These are phyloP conservation scores for Colletotrichum eremochloae DNA, from an alignment of 2,329 filamentous ascomycete genomes.

Conservation along the genomic window DNA sequence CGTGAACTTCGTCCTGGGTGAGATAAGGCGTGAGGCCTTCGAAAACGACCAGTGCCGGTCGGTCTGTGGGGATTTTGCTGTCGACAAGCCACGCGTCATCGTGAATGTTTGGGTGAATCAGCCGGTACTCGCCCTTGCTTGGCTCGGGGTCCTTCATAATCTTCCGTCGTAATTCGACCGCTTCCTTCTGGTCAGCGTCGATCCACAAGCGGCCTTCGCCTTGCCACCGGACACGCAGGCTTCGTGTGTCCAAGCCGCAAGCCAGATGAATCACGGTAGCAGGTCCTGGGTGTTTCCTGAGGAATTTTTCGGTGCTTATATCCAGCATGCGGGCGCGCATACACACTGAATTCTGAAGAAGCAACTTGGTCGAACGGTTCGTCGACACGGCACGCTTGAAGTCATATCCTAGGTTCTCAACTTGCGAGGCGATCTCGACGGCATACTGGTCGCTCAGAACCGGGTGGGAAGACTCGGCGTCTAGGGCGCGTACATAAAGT, in stretches of 20 bases:
- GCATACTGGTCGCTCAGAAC: slow-evolving; percentile 40
- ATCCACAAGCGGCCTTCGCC: slow-evolving; percentile 48
- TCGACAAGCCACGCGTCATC: slow-evolving; percentile 48
- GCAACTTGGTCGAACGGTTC: background rate
- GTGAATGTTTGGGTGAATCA: slow-evolving; percentile 46
- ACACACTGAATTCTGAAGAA: background rate
- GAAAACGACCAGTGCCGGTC: slow-evolving; percentile 50
- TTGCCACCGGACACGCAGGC: slow-evolving; percentile 43
- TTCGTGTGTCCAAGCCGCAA: slow-evolving; percentile 50
- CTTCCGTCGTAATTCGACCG: slow-evolving; percentile 49
- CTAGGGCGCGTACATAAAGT: slow-evolving; percentile 36
- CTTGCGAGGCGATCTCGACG: slow-evolving; percentile 24
- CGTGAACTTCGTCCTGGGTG: slow-evolving; percentile 43
- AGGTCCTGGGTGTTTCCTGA: slow-evolving; percentile 42
- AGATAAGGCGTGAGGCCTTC: slow-evolving; percentile 53
- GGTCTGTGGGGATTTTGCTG: slow-evolving; percentile 46
- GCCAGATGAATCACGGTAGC: slow-evolving; percentile 50
- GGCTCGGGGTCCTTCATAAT: slow-evolving; percentile 44
- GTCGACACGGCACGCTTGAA: slow-evolving; percentile 20
- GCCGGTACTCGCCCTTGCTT: slow-evolving; percentile 44
- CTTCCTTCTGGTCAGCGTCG: slow-evolving; percentile 53
- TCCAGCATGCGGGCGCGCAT: slow-evolving; percentile 43
- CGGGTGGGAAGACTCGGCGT: slow-evolving; percentile 36
- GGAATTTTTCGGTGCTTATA: slow-evolving; percentile 46
- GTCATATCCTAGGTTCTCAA: slow-evolving; percentile 33